A percentile compares a stretch with the other conserved stretches of the same genome.
phyloP scores from a whole-genome alignment of 2,329 filamentous ascomycete species.

The Verticillium nonalfalfae region DNA sequence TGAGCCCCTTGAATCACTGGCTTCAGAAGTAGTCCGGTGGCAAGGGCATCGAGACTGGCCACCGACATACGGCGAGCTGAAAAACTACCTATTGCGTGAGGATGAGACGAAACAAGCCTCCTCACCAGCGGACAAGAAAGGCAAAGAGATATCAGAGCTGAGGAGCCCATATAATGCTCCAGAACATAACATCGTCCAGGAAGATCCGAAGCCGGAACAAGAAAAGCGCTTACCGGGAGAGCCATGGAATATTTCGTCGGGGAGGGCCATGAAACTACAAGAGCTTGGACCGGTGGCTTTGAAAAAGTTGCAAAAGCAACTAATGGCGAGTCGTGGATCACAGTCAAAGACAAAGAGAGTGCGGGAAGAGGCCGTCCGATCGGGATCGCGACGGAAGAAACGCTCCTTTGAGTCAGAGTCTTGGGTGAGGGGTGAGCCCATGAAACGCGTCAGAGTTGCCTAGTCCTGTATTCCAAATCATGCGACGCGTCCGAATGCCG shows the following conservation, averaged over 20 bases:
- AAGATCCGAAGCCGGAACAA: background rate
- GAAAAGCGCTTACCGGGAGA: background rate
- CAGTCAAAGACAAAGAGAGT: background rate
- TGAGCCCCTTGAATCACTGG: background rate
- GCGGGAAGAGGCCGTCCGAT: background rate
- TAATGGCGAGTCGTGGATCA: background rate
- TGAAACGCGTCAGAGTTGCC: background rate
- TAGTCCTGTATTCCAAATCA: too few relatives aligned
- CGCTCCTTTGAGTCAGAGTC: background rate
- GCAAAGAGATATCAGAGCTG: too few relatives aligned
- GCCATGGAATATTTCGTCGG: background rate
- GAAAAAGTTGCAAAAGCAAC: background rate
- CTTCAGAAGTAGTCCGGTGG: background rate
- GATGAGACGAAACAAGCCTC: too few relatives aligned
- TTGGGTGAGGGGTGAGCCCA: background rate
- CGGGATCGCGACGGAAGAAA: background rate
- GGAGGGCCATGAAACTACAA: background rate
- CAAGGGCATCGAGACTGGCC: background rate
- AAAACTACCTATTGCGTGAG: background rate
- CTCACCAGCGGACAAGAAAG: too few relatives aligned
- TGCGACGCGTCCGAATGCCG: background rate
- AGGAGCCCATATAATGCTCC: too few relatives aligned
- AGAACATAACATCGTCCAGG: background rate
- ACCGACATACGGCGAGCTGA: background rate
- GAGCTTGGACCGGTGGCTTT: background rate